Evolutionary conservation across 2,329 filamentous ascomycete species (phyloP).

Genomic region (Fusarium ambrosium): DNA sequence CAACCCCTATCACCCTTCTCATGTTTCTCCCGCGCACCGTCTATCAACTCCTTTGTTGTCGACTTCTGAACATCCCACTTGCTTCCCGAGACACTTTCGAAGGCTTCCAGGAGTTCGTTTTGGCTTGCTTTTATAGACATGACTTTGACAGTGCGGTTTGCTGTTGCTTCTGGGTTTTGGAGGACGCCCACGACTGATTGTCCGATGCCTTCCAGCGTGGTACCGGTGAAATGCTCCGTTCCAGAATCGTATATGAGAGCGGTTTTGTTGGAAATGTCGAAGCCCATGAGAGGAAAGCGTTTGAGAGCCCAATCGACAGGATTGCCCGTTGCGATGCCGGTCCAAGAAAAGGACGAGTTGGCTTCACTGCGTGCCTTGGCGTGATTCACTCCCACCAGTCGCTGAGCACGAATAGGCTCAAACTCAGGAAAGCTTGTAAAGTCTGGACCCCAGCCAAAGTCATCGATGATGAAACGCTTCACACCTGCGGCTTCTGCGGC

Average conservation of each 20-base stretch:
- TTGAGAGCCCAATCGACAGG: slow-evolving; percentile 36
- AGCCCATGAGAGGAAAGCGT: slow-evolving; percentile 30
- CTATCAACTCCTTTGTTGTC: slow-evolving; percentile 19
- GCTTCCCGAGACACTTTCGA: slow-evolving; percentile 1
- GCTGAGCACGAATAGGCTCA: slow-evolving; percentile 24
- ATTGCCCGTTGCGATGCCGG: slow-evolving; percentile 25
- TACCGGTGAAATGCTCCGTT: slow-evolving; percentile 25
- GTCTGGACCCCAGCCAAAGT: slow-evolving; percentile 32
- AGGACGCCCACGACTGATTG: slow-evolving; percentile 34
- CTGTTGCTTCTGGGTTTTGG: slow-evolving; percentile 21
- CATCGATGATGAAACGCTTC: slow-evolving; percentile 28
- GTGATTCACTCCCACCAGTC: slow-evolving; percentile 10
- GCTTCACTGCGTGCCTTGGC: slow-evolving; percentile 10
- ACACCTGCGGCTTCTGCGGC: slow-evolving; percentile 31
- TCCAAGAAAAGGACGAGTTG: slow-evolving; percentile 30
- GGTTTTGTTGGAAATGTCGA: slow-evolving; percentile 3
- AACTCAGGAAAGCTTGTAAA: slow-evolving; percentile 33
- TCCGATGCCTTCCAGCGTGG: slow-evolving; percentile 27
- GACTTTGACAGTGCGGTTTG: slow-evolving; percentile 22
- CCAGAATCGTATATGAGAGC: slow-evolving; percentile 30
- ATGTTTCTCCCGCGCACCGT: slow-evolving; percentile 20
- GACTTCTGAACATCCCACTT: slow-evolving; percentile 14
- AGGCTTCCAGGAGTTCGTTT: slow-evolving; percentile 23
- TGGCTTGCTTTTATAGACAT: slow-evolving; percentile 35
- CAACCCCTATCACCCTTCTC: slow-evolving; percentile 16